Percentiles rank a stretch among this genome's conserved stretches.
Evolutionary conservation across 2,329 filamentous ascomycete species (phyloP).

Genomic region (Aspergillus nomiae): DNA sequence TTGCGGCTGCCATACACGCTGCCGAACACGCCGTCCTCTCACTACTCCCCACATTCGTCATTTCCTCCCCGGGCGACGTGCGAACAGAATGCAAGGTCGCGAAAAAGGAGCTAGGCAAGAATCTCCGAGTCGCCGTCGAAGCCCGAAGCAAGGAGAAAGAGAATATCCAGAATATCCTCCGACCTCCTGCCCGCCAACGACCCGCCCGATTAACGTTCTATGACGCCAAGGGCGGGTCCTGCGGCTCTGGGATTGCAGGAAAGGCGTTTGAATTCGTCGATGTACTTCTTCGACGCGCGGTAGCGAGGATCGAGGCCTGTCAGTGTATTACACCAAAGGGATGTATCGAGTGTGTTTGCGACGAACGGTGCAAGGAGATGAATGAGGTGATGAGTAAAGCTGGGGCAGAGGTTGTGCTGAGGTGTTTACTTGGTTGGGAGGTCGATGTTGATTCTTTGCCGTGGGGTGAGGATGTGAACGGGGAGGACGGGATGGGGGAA

Average conservation of each 20-base stretch:
- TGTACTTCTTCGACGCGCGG: slow-evolving; percentile 71
- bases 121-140: slow-evolving; percentile 30
- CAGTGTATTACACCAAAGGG: slow-evolving; percentile 68
- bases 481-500: slow-evolving; percentile 69
- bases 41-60: slow-evolving; percentile 86
- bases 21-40: slow-evolving; percentile 89
- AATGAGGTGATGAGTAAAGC: slow-evolving; percentile 95
- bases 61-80: slow-evolving; percentile 87
- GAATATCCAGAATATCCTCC: slow-evolving; percentile 23
- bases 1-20: slow-evolving; percentile 88
- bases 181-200: slow-evolving; percentile 64
- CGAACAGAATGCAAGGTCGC: slow-evolving; percentile 91
- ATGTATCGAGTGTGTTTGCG: slow-evolving; percentile 87
- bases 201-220: slow-evolving; percentile 92
- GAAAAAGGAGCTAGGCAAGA: slow-evolving; percentile 80
- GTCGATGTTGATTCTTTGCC: slow-evolving; percentile 84
- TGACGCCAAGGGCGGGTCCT: slow-evolving; percentile 84
- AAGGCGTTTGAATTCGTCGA: slow-evolving; percentile 96
- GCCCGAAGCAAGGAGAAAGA: slow-evolving; percentile 8
- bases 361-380: slow-evolving; percentile 78
- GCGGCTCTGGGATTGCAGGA: slow-evolving; percentile 81
- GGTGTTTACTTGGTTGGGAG: slow-evolving; percentile 70
- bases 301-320: slow-evolving; percentile 75
- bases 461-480: slow-evolving; percentile 81
- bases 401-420: slow-evolving; percentile 79